Evolutionary conservation across 2,329 filamentous ascomycete genomes (phyloP), one percentile per base, ranked within the genome.

Genomic region (Moelleriella libera): DNA sequence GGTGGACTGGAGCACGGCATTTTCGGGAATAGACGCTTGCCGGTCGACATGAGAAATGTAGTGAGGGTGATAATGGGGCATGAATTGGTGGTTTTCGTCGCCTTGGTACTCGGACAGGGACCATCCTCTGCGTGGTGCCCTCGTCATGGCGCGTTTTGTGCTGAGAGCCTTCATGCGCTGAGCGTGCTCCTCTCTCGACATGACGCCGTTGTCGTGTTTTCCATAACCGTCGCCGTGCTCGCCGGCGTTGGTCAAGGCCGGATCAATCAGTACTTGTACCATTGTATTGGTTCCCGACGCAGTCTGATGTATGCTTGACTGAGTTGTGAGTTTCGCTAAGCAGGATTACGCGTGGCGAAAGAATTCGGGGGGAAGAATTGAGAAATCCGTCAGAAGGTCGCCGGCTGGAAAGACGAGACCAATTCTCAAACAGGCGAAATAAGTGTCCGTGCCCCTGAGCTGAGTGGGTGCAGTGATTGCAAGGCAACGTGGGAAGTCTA

Each of bases 71-170:
- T 47, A 21, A n/a, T 50, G 31, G 40, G 30, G 21, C 44, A 41
- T 46, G 9, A 29, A 42, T 44, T 43, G 44, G 32, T 55, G 43
- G 54, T 55, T 42, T 54, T 60, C 45, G 14, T 61, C 59, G 43
- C 60, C 60, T 45, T 65, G 63, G 46, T 68, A 69, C 41, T 74
- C 69, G 42, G 67, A 66, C 56, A 70, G 63, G 32, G 70, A 71
- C 58, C 69, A 70, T 12, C 71, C 68, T 41, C 71, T 65, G 41
- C 68, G 62, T 2, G 71, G 69, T 6, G 63, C 52, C 44, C 64
- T 64, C 54, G 65, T 63, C 49, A 60, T 49, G 12, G 57, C 59
- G 32, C 63, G 62, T 54, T 63, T 61, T 43, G 59, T 56, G 52
- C 56, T 62, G 21, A 67, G 56, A 47, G 71, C 68, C 48, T 58